phyloP scores from a whole-genome alignment of 305 asterid genomes.

The Rubia balearica region DNA sequence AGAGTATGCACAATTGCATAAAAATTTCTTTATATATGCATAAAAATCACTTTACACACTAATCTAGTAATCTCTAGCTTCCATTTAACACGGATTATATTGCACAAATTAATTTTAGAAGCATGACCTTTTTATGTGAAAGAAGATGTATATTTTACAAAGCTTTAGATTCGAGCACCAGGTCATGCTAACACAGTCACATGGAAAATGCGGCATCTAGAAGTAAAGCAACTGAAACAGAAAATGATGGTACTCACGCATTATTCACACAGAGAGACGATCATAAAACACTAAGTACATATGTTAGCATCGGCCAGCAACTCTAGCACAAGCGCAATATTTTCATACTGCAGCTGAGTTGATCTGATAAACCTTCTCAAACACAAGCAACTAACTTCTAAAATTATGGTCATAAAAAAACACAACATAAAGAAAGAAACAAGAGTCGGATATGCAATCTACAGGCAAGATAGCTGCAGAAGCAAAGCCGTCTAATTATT shows the following conservation, averaged over 20 bases:
- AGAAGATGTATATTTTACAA: too few relatives aligned
- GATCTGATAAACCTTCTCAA: not conserved
- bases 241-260: not conserved
- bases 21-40: too few relatives aligned
- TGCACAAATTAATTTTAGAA: too few relatives aligned
- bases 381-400: not conserved
- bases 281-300: not conserved
- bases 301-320: not conserved
- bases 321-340: not conserved
- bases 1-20: too few relatives aligned
- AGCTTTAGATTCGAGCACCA: too few relatives aligned
- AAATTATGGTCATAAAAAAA: not conserved
- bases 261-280: not conserved
- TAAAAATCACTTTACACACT: too few relatives aligned
- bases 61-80: too few relatives aligned
- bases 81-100: too few relatives aligned
- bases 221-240: too few relatives aligned
- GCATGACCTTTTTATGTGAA: too few relatives aligned
- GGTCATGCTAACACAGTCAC: too few relatives aligned
- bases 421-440: not conserved
- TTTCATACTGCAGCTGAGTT: not conserved
- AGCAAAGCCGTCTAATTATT: slow-evolving; percentile 9
- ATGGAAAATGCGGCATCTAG: too few relatives aligned
- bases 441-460: not conserved
- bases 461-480: not conserved